These are phyloP conservation scores for Aleurites moluccanus DNA, from an alignment of 441 rosid genomes.

Conservation along the genomic window DNA sequence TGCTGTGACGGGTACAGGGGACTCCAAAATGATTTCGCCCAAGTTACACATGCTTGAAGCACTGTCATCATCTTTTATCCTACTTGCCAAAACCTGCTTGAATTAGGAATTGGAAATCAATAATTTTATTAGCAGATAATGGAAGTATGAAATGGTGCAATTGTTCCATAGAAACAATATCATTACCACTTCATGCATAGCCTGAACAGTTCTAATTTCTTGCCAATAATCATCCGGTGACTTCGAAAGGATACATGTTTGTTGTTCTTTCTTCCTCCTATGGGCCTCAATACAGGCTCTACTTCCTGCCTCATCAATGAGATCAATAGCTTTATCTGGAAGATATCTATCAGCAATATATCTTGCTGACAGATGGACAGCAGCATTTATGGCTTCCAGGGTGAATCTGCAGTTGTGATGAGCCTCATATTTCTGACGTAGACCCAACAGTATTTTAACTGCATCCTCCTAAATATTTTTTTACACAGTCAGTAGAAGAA, in stretches of 20 bases:
- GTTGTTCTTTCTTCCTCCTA: constrained; percentile 79
- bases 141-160: constrained; percentile 17
- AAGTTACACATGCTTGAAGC: constrained; percentile 43
- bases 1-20: constrained; percentile 49
- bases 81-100: constrained; percentile 62
- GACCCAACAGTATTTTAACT: constrained; percentile 76
- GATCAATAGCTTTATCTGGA: constrained; percentile 60
- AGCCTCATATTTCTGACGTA: constrained; percentile 84
- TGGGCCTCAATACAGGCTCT: constrained; percentile 85
- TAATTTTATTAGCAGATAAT: constrained; percentile 15
- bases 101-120: constrained; percentile 24
- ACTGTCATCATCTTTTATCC: constrained; percentile 44
- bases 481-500: constrained; percentile 25
- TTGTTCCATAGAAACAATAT: constrained; percentile 16
- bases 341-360: constrained; percentile 68
- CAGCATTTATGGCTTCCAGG: constrained; percentile 74
- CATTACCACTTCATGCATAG: constrained; percentile 96
- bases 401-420: constrained; percentile 89
- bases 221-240: constrained; percentile 95
- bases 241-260: constrained; percentile 71
- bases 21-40: constrained; percentile 50
- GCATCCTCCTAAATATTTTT: constrained; percentile 72
- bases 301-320: constrained; percentile 76
- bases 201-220: constrained; percentile 90
- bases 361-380: constrained; percentile 80